Conservation (phyloP, 768 basidiomycete genomes). For the Lactarius vividus region DNA sequence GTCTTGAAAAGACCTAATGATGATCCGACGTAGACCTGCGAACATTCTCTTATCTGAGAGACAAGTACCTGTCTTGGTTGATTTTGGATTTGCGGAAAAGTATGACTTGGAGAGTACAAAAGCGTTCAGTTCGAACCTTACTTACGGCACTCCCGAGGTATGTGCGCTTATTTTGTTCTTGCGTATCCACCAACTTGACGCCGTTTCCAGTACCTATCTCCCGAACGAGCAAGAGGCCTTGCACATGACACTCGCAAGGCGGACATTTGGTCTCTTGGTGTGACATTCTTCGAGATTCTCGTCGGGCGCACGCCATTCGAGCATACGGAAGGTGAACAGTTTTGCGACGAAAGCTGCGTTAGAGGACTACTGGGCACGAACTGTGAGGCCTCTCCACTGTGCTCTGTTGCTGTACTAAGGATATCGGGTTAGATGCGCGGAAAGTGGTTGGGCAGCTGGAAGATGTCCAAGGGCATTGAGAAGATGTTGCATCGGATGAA, state of each 20-base stretch:
- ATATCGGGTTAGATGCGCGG: slow-evolving; percentile 54
- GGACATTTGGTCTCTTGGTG: slow-evolving; percentile 80
- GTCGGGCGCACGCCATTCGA: slow-evolving; percentile 92
- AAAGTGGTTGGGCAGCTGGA: slow-evolving; percentile 84
- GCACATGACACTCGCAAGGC: slow-evolving; percentile 93
- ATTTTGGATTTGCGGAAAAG: slow-evolving; percentile 94
- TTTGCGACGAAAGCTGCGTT: slow-evolving; percentile 76
- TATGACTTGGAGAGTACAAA: slow-evolving; percentile 63
- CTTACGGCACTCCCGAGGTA: slow-evolving; percentile 92
- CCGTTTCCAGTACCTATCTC: slow-evolving; percentile 75
- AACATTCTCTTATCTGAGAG: slow-evolving; percentile 84
- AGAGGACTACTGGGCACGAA: slow-evolving; percentile 83
- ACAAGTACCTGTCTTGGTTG: slow-evolving; percentile 84
- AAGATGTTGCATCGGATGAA: slow-evolving; percentile 72
- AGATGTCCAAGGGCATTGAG: slow-evolving; percentile 63
- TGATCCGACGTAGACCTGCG: slow-evolving; percentile 58
- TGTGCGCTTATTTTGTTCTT: background rate
- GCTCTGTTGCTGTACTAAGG: slow-evolving; percentile 1
- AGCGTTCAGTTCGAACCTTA: slow-evolving; percentile 78
- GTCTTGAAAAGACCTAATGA: slow-evolving; percentile 3
- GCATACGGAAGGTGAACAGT: slow-evolving; percentile 72
- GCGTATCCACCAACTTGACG: background rate
- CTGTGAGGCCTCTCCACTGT: slow-evolving; percentile 43
- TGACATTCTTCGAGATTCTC: slow-evolving; percentile 94
- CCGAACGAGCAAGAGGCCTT: slow-evolving; percentile 84